A percentile compares a stretch with the other conserved stretches of the same genome.
Conservation (phyloP, 306 rosid genomes). For the Prunus fruticosa region DNA sequence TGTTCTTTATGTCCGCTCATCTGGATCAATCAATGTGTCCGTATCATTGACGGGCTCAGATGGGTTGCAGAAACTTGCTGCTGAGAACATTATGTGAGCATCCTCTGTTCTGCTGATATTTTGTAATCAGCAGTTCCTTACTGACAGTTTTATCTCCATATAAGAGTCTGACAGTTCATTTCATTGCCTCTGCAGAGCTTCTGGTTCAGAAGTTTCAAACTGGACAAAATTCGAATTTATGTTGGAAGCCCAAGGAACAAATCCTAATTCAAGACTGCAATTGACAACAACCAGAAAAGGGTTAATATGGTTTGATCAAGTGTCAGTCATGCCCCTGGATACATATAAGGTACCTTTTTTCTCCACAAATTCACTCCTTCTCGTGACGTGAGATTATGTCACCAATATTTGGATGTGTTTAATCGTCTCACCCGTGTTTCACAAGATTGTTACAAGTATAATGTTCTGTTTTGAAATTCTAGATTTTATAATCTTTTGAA, state of each 20-base stretch:
- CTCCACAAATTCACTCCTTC: not conserved
- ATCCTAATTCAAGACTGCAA: slow-evolving; percentile 49
- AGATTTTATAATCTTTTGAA: not conserved
- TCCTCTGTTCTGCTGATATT: slow-evolving; percentile 18
- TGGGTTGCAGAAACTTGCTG: slow-evolving; percentile 54
- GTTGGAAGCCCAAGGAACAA: slow-evolving; percentile 42
- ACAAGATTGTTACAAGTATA: not conserved
- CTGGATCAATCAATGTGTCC: slow-evolving; percentile 49
- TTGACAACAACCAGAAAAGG: slow-evolving; percentile 46
- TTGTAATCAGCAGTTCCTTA: slow-evolving; percentile 13
- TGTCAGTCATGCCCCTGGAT: slow-evolving; percentile 55
- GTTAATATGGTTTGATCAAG: slow-evolving; percentile 60
- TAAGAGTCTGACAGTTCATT: not conserved
- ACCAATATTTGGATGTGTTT: not conserved
- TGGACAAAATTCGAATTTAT: slow-evolving; percentile 42
- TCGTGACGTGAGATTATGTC: not conserved
- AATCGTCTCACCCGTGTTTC: not conserved
- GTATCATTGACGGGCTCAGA: slow-evolving; percentile 55
- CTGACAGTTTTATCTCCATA: not conserved
- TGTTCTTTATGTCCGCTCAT: slow-evolving; percentile 59
- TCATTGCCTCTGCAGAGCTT: slow-evolving; percentile 45
- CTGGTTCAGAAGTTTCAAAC: slow-evolving; percentile 50
- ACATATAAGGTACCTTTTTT: slow-evolving; percentile 40
- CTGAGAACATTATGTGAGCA: slow-evolving; percentile 56
- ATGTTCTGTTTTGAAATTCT: not conserved